Evolutionary conservation across 208 protist genomes (phyloP).

Genomic region (Leishmania amazonensis): DNA sequence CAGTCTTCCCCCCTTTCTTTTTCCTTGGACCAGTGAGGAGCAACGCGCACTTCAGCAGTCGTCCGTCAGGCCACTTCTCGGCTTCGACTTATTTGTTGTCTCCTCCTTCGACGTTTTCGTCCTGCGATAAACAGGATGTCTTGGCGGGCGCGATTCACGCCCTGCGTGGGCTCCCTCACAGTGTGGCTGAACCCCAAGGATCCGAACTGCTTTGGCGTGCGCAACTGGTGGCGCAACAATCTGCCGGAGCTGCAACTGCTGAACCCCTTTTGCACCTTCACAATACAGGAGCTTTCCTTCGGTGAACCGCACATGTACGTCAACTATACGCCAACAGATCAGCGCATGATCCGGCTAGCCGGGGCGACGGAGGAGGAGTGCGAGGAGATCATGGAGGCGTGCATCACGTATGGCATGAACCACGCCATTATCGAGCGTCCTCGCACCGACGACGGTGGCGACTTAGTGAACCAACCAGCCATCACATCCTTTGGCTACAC

Average conservation of each 20-base stretch:
- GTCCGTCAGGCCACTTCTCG: not conserved
- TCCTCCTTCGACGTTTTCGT: not conserved
- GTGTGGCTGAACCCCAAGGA: slow-evolving; percentile 94
- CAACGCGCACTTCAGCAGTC: not conserved
- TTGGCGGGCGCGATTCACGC: slow-evolving; percentile 89
- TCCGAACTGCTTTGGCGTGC: slow-evolving; percentile 91
- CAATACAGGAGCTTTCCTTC: slow-evolving; percentile 90
- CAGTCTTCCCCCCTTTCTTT: not conserved
- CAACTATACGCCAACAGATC: slow-evolving; percentile 87
- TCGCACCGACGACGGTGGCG: slow-evolving; percentile 85
- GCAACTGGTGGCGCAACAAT: slow-evolving; percentile 93
- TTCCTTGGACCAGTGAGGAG: not conserved
- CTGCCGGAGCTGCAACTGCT: slow-evolving; percentile 90
- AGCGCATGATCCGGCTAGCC: slow-evolving; percentile 88
- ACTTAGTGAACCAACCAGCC: slow-evolving; percentile 84
- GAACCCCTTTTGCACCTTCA: slow-evolving; percentile 90
- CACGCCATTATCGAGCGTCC: slow-evolving; percentile 88
- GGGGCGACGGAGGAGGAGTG: slow-evolving; percentile 89
- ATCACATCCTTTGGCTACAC: slow-evolving; percentile 91
- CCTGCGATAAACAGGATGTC: slow-evolving; percentile 53
- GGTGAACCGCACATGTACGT: slow-evolving; percentile 93
- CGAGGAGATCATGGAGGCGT: slow-evolving; percentile 91
- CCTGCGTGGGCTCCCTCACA: slow-evolving; percentile 79
- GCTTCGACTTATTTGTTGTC: not conserved
- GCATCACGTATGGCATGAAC: slow-evolving; percentile 89